Percentiles rank a stretch among this genome's conserved stretches.
These are phyloP conservation scores for carrot (Daucus carota) DNA, from an alignment of 129 eudicot species.

Conservation along the genomic window DNA sequence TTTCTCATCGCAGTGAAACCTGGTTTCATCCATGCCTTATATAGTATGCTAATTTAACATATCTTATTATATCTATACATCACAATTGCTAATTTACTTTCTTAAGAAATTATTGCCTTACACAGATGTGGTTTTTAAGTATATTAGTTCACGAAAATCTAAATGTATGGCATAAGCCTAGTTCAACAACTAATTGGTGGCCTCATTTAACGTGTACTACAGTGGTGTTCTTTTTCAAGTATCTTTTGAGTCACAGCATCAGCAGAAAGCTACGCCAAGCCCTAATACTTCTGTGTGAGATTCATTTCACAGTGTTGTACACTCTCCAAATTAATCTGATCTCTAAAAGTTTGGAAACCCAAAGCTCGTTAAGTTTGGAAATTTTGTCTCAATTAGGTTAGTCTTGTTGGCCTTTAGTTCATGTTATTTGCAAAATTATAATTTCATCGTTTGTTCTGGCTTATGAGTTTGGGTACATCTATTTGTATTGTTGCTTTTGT, in stretches of 20 bases:
- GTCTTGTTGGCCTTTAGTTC: slow-evolving; percentile 15
- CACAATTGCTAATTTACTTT: neutral
- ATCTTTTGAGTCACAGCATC: slow-evolving; percentile 82
- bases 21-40: slow-evolving; percentile 90
- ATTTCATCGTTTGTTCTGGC: slow-evolving; percentile 3
- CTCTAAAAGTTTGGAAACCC: slow-evolving; percentile 46
- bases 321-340: slow-evolving; percentile 74
- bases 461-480: slow-evolving; percentile 7
- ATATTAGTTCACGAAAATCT: neutral
- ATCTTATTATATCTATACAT: neutral
- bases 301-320: slow-evolving; percentile 85
- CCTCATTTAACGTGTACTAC: slow-evolving; percentile 30
- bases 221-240: slow-evolving; percentile 91
- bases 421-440: neutral
- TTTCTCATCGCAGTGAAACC: slow-evolving; percentile 92
- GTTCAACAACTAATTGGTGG: slow-evolving; percentile 16
- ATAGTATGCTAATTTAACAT: slow-evolving; percentile 47
- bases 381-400: slow-evolving; percentile 86
- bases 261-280: slow-evolving; percentile 54
- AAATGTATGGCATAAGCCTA: neutral
- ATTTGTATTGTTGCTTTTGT: slow-evolving; percentile 16
- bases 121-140: neutral
- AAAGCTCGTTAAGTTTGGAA: slow-evolving; percentile 54
- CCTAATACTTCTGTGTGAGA: slow-evolving; percentile 88
- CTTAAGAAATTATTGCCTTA: neutral